Conservation (phyloP, 1,284 basidiomycete species). For the Psilocybe mexicana region DNA sequence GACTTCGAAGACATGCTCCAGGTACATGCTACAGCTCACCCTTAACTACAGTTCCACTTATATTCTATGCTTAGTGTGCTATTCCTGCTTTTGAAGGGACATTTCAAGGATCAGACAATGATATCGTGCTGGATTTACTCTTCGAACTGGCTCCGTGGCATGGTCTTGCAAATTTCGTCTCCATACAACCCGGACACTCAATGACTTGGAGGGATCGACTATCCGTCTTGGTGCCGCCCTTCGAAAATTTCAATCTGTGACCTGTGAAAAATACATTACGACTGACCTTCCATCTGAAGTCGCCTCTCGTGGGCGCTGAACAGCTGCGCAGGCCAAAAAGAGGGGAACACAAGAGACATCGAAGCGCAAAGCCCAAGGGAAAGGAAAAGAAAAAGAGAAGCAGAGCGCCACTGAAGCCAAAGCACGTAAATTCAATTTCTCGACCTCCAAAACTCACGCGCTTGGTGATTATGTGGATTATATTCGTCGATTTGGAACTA, state of each 20-base stretch:
- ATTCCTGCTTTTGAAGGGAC: conserved; percentile 38
- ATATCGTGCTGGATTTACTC: conserved; percentile 28
- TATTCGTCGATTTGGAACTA: conserved; percentile 22
- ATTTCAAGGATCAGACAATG: conserved; percentile 28
- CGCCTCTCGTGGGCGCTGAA: conserved; percentile 22
- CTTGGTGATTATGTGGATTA: conserved; percentile 24
- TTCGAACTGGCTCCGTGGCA: conserved; percentile 36
- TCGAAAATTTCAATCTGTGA: conserved; percentile 25
- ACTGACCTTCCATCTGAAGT: conserved; percentile 28
- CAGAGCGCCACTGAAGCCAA: too few relatives aligned
- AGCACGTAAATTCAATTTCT: conserved; percentile 20
- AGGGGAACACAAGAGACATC: background rate
- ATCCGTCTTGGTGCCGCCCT: conserved; percentile 24
- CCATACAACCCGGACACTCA: conserved; percentile 33
- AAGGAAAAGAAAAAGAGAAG: too few relatives aligned
- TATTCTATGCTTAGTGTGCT: conserved; percentile 22
- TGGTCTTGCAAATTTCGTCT: conserved; percentile 37
- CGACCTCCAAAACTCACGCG: conserved; percentile 28
- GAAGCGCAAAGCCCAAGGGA: too few relatives aligned
- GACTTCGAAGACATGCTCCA: conserved; percentile 39
- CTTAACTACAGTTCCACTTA: background rate
- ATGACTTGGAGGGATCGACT: conserved; percentile 25
- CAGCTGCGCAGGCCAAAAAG: conserved; percentile 10
- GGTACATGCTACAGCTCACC: conserved; percentile 20
- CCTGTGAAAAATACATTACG: conserved; percentile 24